Evolutionary conservation across 441 rosid genomes (phyloP).

Genomic region (Mallotus repandus): DNA sequence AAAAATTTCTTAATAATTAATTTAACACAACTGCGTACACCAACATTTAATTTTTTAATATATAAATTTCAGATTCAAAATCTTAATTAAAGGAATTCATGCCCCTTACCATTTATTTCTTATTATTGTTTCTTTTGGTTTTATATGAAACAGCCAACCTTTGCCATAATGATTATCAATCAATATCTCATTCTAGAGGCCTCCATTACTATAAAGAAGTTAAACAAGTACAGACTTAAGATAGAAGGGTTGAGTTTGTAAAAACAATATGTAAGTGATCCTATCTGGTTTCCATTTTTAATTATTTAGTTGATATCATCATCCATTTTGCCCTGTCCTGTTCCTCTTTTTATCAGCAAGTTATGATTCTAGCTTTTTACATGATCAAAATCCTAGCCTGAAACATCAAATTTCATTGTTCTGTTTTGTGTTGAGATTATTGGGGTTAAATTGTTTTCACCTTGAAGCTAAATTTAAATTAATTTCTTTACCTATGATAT

Average conservation of each 20-base stretch:
- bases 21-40: no score
- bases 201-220: conserved; percentile 4
- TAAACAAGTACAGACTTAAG: no score
- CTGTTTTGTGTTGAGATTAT: background rate
- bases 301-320: no score
- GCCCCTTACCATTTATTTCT: no score
- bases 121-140: background rate
- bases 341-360: background rate
- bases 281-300: background rate
- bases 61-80: no score
- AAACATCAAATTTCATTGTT: background rate
- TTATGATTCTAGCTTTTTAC: background rate
- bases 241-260: background rate
- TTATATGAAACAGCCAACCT: conserved; percentile 5
- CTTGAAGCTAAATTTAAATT: background rate
- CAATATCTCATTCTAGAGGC: background rate
- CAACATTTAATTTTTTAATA: no score
- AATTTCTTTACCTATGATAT: background rate
- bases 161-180: conserved; percentile 12
- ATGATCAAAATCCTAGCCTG: background rate
- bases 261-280: background rate
- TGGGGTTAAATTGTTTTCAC: background rate
- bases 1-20: no score
- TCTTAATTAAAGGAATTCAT: no score
- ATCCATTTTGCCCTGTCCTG: background rate